Conservation (phyloP, 345 rosid genomes). For the Excoecaria agallocha region DNA sequence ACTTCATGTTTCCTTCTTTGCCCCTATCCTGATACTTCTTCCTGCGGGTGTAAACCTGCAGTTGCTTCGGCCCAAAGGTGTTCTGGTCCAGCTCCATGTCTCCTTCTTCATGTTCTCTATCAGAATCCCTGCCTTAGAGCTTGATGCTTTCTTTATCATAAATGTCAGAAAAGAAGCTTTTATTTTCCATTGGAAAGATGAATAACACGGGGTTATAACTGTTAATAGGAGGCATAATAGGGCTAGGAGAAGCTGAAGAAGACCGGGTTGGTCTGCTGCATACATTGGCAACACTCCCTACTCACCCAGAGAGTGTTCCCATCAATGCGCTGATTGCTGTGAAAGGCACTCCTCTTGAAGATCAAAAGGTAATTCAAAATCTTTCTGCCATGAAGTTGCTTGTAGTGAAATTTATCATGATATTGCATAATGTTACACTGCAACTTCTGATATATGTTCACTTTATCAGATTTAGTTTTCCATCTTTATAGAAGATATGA, state of each 20-base stretch:
- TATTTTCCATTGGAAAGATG: neutral
- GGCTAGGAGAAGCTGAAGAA: constrained; percentile 96
- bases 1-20: too few relatives aligned
- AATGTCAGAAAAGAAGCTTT: neutral
- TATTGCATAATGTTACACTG: neutral
- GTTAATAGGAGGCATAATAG: constrained; percentile 86
- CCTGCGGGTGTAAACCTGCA: too few relatives aligned
- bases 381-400: neutral
- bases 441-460: neutral
- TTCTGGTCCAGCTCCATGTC: too few relatives aligned
- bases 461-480: neutral
- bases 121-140: neutral
- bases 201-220: neutral
- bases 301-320: constrained; percentile 99
- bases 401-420: neutral
- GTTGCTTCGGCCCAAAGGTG: too few relatives aligned
- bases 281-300: constrained; percentile 87
- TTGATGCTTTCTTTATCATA: neutral
- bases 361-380: constrained; percentile 66
- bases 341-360: constrained; percentile 93
- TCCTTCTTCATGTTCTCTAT: too few relatives aligned
- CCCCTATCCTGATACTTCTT: too few relatives aligned
- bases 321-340: constrained; percentile 91
- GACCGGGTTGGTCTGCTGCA: constrained; percentile 91
- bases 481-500: too few relatives aligned